Evolutionary conservation across 2,329 filamentous ascomycete species (phyloP), one percentile per base, ranked within the genome.

Genomic region (Stromatinia cepivora): DNA sequence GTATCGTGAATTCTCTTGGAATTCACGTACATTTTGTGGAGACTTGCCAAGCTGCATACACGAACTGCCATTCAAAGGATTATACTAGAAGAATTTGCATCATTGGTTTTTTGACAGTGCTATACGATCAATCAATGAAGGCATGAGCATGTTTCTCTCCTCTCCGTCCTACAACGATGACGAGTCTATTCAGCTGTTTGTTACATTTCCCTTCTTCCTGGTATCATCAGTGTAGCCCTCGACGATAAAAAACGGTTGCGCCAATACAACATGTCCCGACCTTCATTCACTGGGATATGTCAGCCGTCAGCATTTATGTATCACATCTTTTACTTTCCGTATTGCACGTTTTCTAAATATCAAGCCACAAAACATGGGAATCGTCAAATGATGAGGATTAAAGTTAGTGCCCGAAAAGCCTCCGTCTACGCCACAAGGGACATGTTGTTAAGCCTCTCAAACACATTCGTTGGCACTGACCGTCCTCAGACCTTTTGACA

Each of bases 211-310:
- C 59, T 25, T 25, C 45, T 52, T 39, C 46, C 31, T 50, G 5
- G 45, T 63, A 50, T 63, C 58, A 36, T 50, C 46, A 39, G 45
- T 63, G 59, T 52, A 63, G 45, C 59, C 45, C 15, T 36, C 59
- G 46, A 63, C 59, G 59, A 63, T 63, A 39, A 52, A n/a, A 62
- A 63, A 63, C 59, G 59, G 59, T 39, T 52, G 46, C 5, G 59
- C 59, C 59, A 52, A 63, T 63, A 63, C 8, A 52, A 39, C 46
- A 1, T 34, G 28, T 39, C 34, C 59, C 22, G 45, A 28, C 46
- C 22, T 63, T 52, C 59, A 25, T 52, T 31, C 59, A 36, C 17
- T 22, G 46, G 25, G 39, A 61, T 22, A 63, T 52, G 46, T 63
- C 59, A 63, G 46, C 59, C 59, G 31, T 63, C 59, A 39, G n/a